A percentile compares a stretch with the other conserved stretches of the same genome.
Evolutionary conservation across 2,329 filamentous ascomycete species (phyloP).

Genomic region (Falciphora oryzae): DNA sequence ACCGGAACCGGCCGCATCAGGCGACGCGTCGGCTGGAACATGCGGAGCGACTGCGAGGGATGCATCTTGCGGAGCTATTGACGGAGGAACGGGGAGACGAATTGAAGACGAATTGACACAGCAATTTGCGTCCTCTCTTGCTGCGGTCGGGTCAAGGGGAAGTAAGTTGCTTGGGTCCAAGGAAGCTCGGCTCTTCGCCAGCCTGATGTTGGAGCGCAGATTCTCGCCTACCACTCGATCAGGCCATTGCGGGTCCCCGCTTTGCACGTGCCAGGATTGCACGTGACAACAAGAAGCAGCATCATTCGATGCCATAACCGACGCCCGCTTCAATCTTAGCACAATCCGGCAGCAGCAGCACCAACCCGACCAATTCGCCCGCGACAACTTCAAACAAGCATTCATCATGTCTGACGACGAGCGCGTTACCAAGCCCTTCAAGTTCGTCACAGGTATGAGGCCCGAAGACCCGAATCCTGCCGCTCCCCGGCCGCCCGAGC

Average conservation of each 20-base stretch:
- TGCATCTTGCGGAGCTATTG: constrained; percentile 46
- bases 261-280: too few relatives aligned
- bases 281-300: neutral
- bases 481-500: constrained; percentile 19
- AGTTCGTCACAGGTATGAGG: constrained; percentile 80
- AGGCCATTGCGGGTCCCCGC: too few relatives aligned
- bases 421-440: constrained; percentile 95
- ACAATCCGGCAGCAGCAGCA: constrained; percentile 3
- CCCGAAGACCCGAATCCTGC: neutral
- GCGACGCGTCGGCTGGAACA: constrained; percentile 60
- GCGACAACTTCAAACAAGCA: constrained; percentile 22
- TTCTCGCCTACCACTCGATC: too few relatives aligned
- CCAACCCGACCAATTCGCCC: constrained; percentile 21
- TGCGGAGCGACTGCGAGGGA: constrained; percentile 58
- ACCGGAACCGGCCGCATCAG: constrained; percentile 70
- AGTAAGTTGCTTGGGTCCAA: too few relatives aligned
- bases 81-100: too few relatives aligned
- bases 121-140: neutral
- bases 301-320: constrained; percentile 6
- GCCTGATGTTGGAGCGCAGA: too few relatives aligned
- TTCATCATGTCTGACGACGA: constrained; percentile 89
- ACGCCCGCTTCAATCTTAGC: constrained; percentile 1
- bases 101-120: constrained; percentile 20
- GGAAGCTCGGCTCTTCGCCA: too few relatives aligned
- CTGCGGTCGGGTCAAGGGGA: too few relatives aligned